Percentiles rank a stretch among this genome's conserved stretches.
Evolutionary conservation across 2,329 filamentous ascomycete species (phyloP).

Genomic region (Scorias spongiosa): DNA sequence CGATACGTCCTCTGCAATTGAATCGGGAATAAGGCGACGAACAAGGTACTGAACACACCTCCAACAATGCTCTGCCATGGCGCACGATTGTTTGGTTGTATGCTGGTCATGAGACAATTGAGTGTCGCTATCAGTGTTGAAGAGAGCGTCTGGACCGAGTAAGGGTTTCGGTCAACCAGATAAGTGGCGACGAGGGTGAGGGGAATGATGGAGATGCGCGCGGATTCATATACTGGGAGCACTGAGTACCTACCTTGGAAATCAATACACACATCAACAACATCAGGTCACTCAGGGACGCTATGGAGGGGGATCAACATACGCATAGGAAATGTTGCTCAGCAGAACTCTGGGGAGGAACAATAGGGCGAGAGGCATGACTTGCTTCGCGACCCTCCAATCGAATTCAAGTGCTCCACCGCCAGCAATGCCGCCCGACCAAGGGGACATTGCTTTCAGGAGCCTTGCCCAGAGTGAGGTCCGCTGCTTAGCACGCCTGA

Average conservation of each 20-base stretch:
- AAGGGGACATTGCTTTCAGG: slow-evolving; percentile 23
- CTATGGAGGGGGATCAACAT: slow-evolving; percentile 8
- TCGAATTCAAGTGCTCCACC: slow-evolving; percentile 40
- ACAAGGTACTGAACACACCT: slow-evolving; percentile 37
- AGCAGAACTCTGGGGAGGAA: slow-evolving; percentile 36
- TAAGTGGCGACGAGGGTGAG: slow-evolving; percentile 34
- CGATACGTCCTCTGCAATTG: slow-evolving; percentile 36
- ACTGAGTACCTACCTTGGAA: slow-evolving; percentile 30
- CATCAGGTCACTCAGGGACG: not conserved
- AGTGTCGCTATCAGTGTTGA: slow-evolving; percentile 35
- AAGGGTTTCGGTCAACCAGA: slow-evolving; percentile 29
- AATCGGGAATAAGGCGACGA: slow-evolving; percentile 37
- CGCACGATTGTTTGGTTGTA: slow-evolving; percentile 31
- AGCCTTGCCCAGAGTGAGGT: slow-evolving; percentile 10
- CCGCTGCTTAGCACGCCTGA: slow-evolving; percentile 9
- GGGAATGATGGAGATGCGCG: slow-evolving; percentile 36
- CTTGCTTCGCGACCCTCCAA: slow-evolving; percentile 29
- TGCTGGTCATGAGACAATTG: slow-evolving; percentile 34
- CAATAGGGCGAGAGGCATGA: slow-evolving; percentile 34
- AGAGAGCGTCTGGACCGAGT: slow-evolving; percentile 34
- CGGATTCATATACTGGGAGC: slow-evolving; percentile 36
- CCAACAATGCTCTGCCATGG: slow-evolving; percentile 38
- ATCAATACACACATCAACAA: not conserved
- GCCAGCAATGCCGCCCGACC: slow-evolving; percentile 36
- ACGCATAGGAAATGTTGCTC: slow-evolving; percentile 40